Evolutionary conservation across 805 yeast genomes (phyloP).

Genomic region (Myxozyma geophila): DNA sequence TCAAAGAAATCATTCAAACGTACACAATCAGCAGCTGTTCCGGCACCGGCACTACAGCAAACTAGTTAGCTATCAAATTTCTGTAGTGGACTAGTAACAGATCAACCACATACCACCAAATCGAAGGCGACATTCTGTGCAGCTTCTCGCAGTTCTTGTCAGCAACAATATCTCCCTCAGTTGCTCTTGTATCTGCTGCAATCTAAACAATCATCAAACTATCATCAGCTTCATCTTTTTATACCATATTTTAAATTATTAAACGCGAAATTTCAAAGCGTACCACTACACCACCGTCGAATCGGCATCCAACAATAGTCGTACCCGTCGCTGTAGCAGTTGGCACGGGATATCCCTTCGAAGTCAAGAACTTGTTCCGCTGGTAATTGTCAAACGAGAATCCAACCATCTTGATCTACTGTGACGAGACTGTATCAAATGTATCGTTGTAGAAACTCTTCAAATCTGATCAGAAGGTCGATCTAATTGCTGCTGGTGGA

Average conservation of each 20-base stretch:
- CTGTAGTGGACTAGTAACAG: not conserved
- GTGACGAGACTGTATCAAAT: not conserved
- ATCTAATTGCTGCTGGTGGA: not conserved
- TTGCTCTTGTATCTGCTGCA: slow-evolving; percentile 99
- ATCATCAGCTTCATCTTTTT: not conserved
- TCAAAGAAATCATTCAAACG: not conserved
- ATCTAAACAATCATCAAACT: slow-evolving; percentile 47
- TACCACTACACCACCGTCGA: slow-evolving; percentile 84
- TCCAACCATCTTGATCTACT: slow-evolving; percentile 51
- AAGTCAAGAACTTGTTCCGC: slow-evolving; percentile 76
- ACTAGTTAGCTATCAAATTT: not conserved
- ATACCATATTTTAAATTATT: not conserved
- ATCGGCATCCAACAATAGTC: slow-evolving; percentile 96
- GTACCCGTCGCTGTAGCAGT: slow-evolving; percentile 97
- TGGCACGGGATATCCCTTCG: slow-evolving; percentile 77
- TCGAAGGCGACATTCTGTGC: slow-evolving; percentile 80
- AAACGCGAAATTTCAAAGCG: slow-evolving; percentile 18
- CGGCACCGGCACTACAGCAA: slow-evolving; percentile 86
- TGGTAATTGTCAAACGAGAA: slow-evolving; percentile 91
- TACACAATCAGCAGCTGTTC: slow-evolving; percentile 97
- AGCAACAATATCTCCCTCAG: slow-evolving; percentile 94
- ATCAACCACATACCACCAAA: slow-evolving; percentile 57
- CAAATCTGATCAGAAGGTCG: not conserved
- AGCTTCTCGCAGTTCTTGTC: slow-evolving; percentile 97
- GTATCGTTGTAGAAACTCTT: not conserved